These are phyloP conservation scores for Aspergillaceae sp. DNA, from an alignment of 2,329 filamentous ascomycete species.

Conservation along the genomic window DNA sequence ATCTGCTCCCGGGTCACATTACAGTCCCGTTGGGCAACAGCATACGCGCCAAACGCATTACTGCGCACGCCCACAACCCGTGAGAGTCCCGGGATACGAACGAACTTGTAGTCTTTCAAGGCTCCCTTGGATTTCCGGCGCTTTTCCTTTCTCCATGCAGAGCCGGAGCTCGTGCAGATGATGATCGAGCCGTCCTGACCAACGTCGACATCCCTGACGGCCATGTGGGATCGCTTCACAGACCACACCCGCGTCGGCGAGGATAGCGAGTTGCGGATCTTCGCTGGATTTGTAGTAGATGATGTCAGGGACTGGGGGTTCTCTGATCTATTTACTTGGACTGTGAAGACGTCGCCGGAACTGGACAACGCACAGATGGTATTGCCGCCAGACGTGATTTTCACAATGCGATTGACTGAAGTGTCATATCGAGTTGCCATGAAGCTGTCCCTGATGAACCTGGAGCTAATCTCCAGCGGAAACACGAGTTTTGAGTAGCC, in stretches of 20 bases:
- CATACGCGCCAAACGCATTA: constrained; percentile 83
- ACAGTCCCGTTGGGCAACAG: constrained; percentile 74
- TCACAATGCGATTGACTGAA: constrained; percentile 59
- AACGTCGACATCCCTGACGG: constrained; percentile 76
- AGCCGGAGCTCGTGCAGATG: constrained; percentile 82
- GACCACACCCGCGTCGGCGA: constrained; percentile 78
- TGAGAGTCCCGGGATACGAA: constrained; percentile 79
- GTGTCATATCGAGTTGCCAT: constrained; percentile 57
- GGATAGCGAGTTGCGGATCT: constrained; percentile 76
- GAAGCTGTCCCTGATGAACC: constrained; percentile 58
- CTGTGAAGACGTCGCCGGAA: constrained; percentile 79
- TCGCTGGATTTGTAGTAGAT: constrained; percentile 86
- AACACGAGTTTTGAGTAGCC: constrained; percentile 89
- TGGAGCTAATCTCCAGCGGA: constrained; percentile 62
- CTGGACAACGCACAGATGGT: constrained; percentile 83
- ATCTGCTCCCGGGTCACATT: constrained; percentile 70
- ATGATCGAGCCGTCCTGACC: constrained; percentile 93
- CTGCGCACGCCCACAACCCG: constrained; percentile 76
- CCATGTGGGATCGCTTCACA: constrained; percentile 72
- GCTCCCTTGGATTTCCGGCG: constrained; percentile 69
- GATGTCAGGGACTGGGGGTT: constrained; percentile 46
- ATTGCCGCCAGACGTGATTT: constrained; percentile 76
- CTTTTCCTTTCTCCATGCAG: constrained; percentile 83
- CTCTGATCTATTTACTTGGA: constrained; percentile 64
- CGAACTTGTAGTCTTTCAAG: constrained; percentile 89